Evolutionary conservation across 208 protist species (phyloP).

Genomic region (Kentomonas sorsogonicus): DNA sequence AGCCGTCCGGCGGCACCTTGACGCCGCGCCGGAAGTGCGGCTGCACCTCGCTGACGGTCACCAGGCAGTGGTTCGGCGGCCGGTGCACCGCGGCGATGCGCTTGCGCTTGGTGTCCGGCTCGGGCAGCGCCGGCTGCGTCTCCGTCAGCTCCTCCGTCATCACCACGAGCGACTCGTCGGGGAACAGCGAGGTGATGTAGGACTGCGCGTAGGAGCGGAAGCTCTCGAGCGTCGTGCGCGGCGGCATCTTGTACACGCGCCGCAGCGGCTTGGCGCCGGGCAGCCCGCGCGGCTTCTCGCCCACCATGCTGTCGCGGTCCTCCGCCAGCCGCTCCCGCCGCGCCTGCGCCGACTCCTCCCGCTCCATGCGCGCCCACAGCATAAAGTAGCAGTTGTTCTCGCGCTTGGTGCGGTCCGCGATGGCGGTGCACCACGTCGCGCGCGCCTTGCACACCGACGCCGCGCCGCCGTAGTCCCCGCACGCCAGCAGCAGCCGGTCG

Average conservation of each 20-base stretch:
- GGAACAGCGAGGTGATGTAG: slow-evolving; percentile 63
- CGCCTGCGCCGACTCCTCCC: slow-evolving; percentile 26
- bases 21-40: slow-evolving; percentile 51
- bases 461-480: slow-evolving; percentile 52
- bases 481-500: slow-evolving; percentile 47
- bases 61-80: slow-evolving; percentile 66
- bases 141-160: slow-evolving; percentile 64
- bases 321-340: slow-evolving; percentile 33
- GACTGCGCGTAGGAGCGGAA: slow-evolving; percentile 57
- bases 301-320: slow-evolving; percentile 31
- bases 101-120: slow-evolving; percentile 61
- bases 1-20: slow-evolving; percentile 39
- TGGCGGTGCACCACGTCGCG: slow-evolving; percentile 64
- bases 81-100: slow-evolving; percentile 46
- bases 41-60: slow-evolving; percentile 74
- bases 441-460: slow-evolving; percentile 58
- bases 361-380: slow-evolving; percentile 81
- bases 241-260: slow-evolving; percentile 84
- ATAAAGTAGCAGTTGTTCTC: slow-evolving; percentile 71
- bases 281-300: slow-evolving; percentile 48
- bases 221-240: slow-evolving; percentile 29
- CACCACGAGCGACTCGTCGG: slow-evolving; percentile 48
- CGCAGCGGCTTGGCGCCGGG: slow-evolving; percentile 46
- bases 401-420: slow-evolving; percentile 41
- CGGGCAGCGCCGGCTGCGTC: slow-evolving; percentile 51